A percentile compares a stretch with the other conserved stretches of the same genome.
Conservation (phyloP, 2,329 filamentous ascomycete genomes). For the Remersonia thermophila region DNA sequence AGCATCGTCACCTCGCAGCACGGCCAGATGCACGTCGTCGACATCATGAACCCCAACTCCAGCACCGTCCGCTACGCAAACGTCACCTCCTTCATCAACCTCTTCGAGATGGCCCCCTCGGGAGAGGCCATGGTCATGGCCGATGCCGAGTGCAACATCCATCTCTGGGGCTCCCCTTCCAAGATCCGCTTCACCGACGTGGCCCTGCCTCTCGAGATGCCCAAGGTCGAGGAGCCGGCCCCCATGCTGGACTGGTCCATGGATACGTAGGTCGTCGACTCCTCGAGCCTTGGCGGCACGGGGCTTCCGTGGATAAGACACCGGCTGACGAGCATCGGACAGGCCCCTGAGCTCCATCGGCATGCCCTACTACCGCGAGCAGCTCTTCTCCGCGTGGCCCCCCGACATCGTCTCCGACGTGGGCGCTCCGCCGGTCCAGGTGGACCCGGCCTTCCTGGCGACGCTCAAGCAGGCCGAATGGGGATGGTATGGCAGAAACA, state of each 20-base stretch:
- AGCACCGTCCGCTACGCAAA: constrained; percentile 77
- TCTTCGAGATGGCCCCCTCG: constrained; percentile 77
- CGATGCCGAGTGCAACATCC: constrained; percentile 65
- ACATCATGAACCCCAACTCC: constrained; percentile 85
- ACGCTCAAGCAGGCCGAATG: constrained; percentile 61
- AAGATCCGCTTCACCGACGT: constrained; percentile 83
- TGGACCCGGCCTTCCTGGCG: constrained; percentile 58
- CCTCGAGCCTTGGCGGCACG: not conserved
- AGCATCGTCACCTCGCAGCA: constrained; percentile 86
- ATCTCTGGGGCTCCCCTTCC: constrained; percentile 76
- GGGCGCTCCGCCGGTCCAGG: constrained; percentile 64
- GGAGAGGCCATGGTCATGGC: constrained; percentile 75
- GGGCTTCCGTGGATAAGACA: not conserved
- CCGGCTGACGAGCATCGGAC: no score
- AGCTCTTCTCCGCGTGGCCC: constrained; percentile 80
- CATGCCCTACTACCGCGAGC: constrained; percentile 86
- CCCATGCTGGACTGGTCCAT: constrained; percentile 54
- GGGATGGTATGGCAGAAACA: constrained; percentile 67
- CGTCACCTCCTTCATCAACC: constrained; percentile 59
- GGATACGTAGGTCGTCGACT: constrained; percentile 51
- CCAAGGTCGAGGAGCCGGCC: constrained; percentile 48
- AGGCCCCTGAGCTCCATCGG: constrained; percentile 76
- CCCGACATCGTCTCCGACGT: constrained; percentile 72
- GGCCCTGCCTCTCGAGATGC: constrained; percentile 64
- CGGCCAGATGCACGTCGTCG: constrained; percentile 90